Evolutionary conservation across 371 early-diverging fungal genomes (phyloP).

Genomic region (Apophysomyces variabilis): DNA sequence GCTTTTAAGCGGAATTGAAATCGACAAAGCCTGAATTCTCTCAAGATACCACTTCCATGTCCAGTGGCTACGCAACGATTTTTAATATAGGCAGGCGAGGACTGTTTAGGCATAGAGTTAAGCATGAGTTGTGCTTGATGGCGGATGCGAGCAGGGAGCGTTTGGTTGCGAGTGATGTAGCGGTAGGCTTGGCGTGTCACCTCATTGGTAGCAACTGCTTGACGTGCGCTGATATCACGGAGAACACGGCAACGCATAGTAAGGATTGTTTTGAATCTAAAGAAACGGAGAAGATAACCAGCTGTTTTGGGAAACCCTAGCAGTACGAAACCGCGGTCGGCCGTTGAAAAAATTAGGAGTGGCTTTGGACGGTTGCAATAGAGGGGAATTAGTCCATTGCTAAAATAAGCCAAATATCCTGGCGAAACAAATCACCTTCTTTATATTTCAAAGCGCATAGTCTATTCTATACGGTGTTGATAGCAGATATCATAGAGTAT

Average conservation of each 20-base stretch:
- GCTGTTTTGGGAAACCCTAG: not conserved
- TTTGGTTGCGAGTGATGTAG: slow-evolving; percentile 81
- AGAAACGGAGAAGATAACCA: not conserved
- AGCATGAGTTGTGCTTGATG: slow-evolving; percentile 85
- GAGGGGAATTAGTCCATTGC: too few relatives aligned
- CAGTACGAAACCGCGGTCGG: too few relatives aligned
- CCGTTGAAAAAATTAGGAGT: too few relatives aligned
- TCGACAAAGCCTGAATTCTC: slow-evolving; percentile 80
- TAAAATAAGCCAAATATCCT: too few relatives aligned
- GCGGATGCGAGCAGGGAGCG: slow-evolving; percentile 76
- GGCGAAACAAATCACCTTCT: too few relatives aligned
- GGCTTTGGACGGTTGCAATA: too few relatives aligned
- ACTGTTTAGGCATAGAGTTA: slow-evolving; percentile 73
- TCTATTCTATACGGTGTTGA: too few relatives aligned
- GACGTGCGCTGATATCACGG: slow-evolving; percentile 78
- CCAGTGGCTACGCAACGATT: slow-evolving; percentile 86
- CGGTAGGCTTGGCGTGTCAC: slow-evolving; percentile 79
- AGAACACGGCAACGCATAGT: slow-evolving; percentile 65
- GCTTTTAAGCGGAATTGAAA: slow-evolving; percentile 87
- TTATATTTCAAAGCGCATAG: too few relatives aligned
- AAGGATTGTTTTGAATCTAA: slow-evolving; percentile 7
- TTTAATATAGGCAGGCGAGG: slow-evolving; percentile 70
- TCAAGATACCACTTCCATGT: slow-evolving; percentile 81
- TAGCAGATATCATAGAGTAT: too few relatives aligned
- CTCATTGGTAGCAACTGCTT: slow-evolving; percentile 72